Conservation (phyloP, 139 green algal species). For the Chlorella sp. region DNA sequence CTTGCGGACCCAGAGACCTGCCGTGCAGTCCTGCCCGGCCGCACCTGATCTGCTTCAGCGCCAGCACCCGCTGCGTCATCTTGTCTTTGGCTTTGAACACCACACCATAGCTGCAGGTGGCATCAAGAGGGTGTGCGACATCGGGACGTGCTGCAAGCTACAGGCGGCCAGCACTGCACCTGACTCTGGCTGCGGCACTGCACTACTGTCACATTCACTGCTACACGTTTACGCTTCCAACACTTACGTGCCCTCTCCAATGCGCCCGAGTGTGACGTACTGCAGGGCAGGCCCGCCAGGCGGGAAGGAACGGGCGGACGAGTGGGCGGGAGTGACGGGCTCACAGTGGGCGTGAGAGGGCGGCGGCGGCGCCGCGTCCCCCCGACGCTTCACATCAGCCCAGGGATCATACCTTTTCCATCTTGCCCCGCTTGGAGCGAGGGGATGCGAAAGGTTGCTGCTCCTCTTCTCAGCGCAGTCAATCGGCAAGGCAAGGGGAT, state of each 20-base stretch:
- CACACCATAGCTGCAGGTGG: conserved; percentile 82
- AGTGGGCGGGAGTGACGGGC: neutral
- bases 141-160: neutral
- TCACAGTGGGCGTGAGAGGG: neutral
- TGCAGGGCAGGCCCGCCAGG: neutral
- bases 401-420: neutral
- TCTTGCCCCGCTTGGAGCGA: neutral
- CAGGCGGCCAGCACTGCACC: neutral
- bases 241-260: conserved; percentile 26
- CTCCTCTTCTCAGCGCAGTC: too few species aligned
- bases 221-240: neutral
- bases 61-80: conserved; percentile 72
- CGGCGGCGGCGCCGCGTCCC: too few species aligned
- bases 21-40: neutral
- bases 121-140: neutral
- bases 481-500: too few species aligned
- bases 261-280: conserved; percentile 21
- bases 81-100: conserved; percentile 94
- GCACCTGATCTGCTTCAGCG: conserved; percentile 94
- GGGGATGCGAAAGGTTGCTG: neutral
- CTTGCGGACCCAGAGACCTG: conserved; percentile 42
- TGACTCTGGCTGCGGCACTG: too few species aligned
- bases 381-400: neutral
- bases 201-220: neutral
- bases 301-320: neutral